Percentiles rank a stretch among this genome's conserved stretches.
Conservation (phyloP, 371 early-diverging fungal species). For the Saksenaea vasiformis region DNA sequence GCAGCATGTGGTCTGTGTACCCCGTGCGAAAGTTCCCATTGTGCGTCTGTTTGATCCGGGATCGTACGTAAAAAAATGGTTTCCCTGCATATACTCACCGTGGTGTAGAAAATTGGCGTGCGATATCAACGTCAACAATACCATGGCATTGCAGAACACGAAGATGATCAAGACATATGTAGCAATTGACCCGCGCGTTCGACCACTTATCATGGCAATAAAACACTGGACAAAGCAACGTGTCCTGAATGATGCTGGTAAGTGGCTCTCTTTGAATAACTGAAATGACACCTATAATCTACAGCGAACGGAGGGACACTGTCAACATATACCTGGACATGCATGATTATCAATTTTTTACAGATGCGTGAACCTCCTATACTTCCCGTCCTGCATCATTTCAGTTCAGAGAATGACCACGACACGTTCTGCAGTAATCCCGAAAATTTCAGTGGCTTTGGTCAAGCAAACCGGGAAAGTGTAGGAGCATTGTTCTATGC, state of each 20-base stretch:
- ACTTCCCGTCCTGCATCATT: conserved; percentile 80
- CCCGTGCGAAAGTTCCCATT: conserved; percentile 68
- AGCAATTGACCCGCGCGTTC: conserved; percentile 77
- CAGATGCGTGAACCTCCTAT: conserved; percentile 91
- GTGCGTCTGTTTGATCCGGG: conserved; percentile 62
- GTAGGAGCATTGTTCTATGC: conserved; percentile 80
- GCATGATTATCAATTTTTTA: conserved; percentile 85
- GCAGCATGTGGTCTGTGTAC: conserved; percentile 53
- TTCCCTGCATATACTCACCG: neutral
- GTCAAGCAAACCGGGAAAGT: conserved; percentile 68
- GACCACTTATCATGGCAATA: conserved; percentile 72
- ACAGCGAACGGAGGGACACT: conserved; percentile 89
- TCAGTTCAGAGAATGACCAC: conserved; percentile 8
- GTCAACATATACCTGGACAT: conserved; percentile 93
- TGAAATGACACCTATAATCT: conserved; percentile 16
- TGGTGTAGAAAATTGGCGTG: conserved; percentile 58
- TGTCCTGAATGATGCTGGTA: conserved; percentile 71
- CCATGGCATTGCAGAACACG: conserved; percentile 79
- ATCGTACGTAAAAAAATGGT: conserved; percentile 46
- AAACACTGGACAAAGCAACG: conserved; percentile 85
- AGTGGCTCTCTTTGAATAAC: neutral
- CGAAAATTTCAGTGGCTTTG: conserved; percentile 65
- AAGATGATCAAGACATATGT: conserved; percentile 77
- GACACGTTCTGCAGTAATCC: conserved; percentile 69
- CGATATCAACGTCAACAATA: conserved; percentile 86